Percentiles rank a stretch among this genome's conserved stretches.
Evolutionary conservation across 2,329 filamentous ascomycete genomes (phyloP).

Genomic region (Xylogone sp.): DNA sequence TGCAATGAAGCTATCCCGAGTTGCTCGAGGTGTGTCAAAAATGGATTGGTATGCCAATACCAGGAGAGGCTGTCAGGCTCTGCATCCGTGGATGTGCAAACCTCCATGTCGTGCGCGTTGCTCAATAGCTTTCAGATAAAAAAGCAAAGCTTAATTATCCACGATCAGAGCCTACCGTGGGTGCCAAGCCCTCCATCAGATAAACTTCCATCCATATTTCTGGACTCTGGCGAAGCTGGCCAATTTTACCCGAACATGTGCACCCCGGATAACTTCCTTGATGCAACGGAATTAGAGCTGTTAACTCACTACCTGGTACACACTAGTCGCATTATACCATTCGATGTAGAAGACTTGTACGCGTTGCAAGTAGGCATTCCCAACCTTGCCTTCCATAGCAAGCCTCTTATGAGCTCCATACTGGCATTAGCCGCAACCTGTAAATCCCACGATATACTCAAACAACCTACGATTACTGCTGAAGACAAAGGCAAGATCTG

Average conservation of each 20-base stretch:
- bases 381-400: slow-evolving; percentile 35
- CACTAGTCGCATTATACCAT: slow-evolving; percentile 33
- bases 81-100: slow-evolving; percentile 3
- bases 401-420: slow-evolving; percentile 37
- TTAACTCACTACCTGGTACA: slow-evolving; percentile 39
- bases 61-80: slow-evolving; percentile 8
- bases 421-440: slow-evolving; percentile 38
- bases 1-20: slow-evolving; percentile 31
- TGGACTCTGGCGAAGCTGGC: slow-evolving; percentile 2
- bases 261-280: slow-evolving; percentile 10
- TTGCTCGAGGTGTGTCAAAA: slow-evolving; percentile 31
- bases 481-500: neutral
- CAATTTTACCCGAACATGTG: neutral
- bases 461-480: neutral
- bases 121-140: neutral
- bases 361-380: slow-evolving; percentile 38
- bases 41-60: slow-evolving; percentile 27
- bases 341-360: slow-evolving; percentile 35
- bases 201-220: slow-evolving; percentile 5
- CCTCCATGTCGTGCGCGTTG: slow-evolving; percentile 4
- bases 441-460: slow-evolving; percentile 30
- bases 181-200: neutral
- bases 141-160: neutral
- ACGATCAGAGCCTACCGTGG: neutral
- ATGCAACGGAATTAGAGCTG: slow-evolving; percentile 31